A percentile compares a stretch with the other conserved stretches of the same genome.
These are phyloP conservation scores for Globisporangium carolinianum DNA, from an alignment of 352 stramenopile species.

Conservation along the genomic window DNA sequence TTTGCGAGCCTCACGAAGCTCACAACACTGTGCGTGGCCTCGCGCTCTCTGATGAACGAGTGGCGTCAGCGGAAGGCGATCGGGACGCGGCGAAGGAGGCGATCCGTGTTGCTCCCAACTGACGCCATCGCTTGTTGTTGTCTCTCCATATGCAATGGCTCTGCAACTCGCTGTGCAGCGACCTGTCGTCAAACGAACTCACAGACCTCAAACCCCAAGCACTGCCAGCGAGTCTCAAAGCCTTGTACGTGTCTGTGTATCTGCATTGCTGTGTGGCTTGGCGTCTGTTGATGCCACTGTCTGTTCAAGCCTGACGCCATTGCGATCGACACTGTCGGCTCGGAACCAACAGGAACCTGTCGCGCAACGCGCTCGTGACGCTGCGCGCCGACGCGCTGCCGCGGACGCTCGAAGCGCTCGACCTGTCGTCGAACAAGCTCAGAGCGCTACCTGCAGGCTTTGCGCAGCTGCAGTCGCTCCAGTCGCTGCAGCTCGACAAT, in stretches of 20 bases:
- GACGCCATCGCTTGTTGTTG: neutral
- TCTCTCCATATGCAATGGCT: neutral
- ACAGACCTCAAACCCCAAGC: conserved; percentile 3
- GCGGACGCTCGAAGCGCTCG: conserved; percentile 8
- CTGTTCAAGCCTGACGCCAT: too few species aligned
- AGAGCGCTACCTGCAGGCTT: conserved; percentile 8
- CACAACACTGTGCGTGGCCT: conserved; percentile 10
- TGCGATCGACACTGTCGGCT: too few species aligned
- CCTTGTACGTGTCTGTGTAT: neutral
- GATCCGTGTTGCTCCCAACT: too few species aligned
- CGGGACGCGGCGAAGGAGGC: too few species aligned
- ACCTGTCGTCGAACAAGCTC: conserved; percentile 13
- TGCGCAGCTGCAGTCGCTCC: conserved; percentile 10
- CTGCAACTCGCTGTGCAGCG: conserved; percentile 1
- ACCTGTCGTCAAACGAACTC: conserved; percentile 12
- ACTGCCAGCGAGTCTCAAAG: conserved; percentile 18
- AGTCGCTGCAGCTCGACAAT: conserved; percentile 6
- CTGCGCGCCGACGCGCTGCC: conserved; percentile 5
- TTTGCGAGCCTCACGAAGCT: conserved; percentile 20
- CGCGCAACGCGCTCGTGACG: conserved; percentile 10
- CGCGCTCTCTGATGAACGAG: too few species aligned
- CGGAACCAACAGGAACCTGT: conserved; percentile 12
- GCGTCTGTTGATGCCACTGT: too few species aligned
- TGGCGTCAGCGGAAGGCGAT: too few species aligned
- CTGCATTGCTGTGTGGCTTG: too few species aligned